These are phyloP conservation scores for Trypanosoma brucei DNA, from an alignment of 208 protist species.

Conservation along the genomic window DNA sequence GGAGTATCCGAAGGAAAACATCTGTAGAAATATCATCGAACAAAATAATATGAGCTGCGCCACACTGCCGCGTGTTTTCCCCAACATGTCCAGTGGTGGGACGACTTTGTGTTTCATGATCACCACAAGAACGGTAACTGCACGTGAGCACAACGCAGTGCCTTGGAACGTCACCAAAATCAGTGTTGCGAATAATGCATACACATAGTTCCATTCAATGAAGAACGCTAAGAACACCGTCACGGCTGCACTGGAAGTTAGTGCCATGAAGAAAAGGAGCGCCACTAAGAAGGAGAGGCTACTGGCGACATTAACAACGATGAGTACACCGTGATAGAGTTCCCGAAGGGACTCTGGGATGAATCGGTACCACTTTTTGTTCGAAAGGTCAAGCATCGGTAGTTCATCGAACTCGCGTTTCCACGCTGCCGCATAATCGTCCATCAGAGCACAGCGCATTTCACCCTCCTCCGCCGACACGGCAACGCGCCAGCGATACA, in stretches of 20 bases:
- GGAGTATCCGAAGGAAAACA: constrained; percentile 59
- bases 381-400: constrained; percentile 23
- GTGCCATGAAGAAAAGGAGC: constrained; percentile 41
- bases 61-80: constrained; percentile 30
- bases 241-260: constrained; percentile 34
- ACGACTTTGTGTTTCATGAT: constrained; percentile 39
- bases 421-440: constrained; percentile 21
- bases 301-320: constrained; percentile 34
- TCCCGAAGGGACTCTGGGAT: constrained; percentile 39
- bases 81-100: constrained; percentile 41
- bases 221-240: constrained; percentile 64
- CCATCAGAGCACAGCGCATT: constrained; percentile 39
- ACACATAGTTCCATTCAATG: constrained; percentile 46
- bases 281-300: constrained; percentile 44
- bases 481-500: constrained; percentile 45
- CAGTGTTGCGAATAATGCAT: constrained; percentile 45
- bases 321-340: constrained; percentile 30
- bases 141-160: constrained; percentile 41
- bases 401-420: constrained; percentile 9
- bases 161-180: constrained; percentile 44
- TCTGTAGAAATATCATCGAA: constrained; percentile 30
- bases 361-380: constrained; percentile 47
- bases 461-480: constrained; percentile 30
- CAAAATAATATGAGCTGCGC: constrained; percentile 41
- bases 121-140: constrained; percentile 32